Conservation (phyloP, 768 basidiomycete species). For the Termitomyces sp. region DNA sequence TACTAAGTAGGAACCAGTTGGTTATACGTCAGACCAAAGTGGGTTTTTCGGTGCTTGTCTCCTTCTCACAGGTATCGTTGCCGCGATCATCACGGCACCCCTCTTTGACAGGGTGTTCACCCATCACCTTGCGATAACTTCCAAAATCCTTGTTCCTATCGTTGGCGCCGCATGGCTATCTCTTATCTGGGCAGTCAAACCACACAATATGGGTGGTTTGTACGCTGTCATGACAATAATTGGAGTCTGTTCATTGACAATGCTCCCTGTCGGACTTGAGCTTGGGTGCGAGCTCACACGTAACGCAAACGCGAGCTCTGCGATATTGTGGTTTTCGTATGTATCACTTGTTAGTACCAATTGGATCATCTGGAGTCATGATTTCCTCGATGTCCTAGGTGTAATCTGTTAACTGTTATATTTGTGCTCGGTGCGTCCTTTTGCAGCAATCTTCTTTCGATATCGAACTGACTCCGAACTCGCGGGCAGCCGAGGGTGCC, state of each 20-base stretch:
- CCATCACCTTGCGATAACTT: constrained; percentile 54
- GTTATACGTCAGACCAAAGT: constrained; percentile 61
- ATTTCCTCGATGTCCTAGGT: constrained; percentile 29
- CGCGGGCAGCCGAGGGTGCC: constrained; percentile 52
- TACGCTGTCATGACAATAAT: constrained; percentile 67
- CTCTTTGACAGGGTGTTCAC: constrained; percentile 83
- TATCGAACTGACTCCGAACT: not conserved
- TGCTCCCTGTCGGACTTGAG: constrained; percentile 75
- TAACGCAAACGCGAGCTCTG: constrained; percentile 73
- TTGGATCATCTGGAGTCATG: not conserved
- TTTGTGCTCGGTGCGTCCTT: constrained; percentile 53
- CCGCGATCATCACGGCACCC: constrained; percentile 64
- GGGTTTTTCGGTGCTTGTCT: constrained; percentile 68
- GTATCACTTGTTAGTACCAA: constrained; percentile 17
- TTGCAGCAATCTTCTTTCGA: not conserved
- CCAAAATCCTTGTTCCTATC: constrained; percentile 57
- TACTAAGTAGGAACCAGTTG: constrained; percentile 52
- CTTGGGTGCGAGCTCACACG: constrained; percentile 76
- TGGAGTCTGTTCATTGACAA: constrained; percentile 57
- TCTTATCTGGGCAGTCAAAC: constrained; percentile 80
- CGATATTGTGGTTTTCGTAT: constrained; percentile 71
- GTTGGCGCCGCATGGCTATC: constrained; percentile 63
- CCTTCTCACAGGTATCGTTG: constrained; percentile 65
- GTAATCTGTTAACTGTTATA: constrained; percentile 59
- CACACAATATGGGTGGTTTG: constrained; percentile 52